Evolutionary conservation across 176 grass and related monocot species (phyloP), one percentile per base, ranked within the genome.

Genomic region (Triticum aestivum): DNA sequence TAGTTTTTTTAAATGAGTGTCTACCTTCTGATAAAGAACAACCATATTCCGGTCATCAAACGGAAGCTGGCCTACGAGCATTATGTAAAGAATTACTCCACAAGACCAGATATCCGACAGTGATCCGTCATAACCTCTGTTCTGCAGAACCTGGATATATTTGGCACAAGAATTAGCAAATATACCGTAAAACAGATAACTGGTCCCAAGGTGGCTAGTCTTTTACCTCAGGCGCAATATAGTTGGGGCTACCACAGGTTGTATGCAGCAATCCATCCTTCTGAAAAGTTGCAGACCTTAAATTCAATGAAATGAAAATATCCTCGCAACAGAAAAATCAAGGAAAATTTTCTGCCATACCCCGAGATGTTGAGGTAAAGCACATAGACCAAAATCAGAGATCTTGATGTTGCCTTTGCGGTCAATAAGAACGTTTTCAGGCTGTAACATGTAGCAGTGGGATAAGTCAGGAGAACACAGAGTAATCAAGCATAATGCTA

Each of bases 11-110:
- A 1, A 58, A 63, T 11, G n/a, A 65, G n/a, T 27, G 21, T 24
- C 9, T 86, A 95, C 95, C 91, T 98, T 98, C 72, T 98, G 95
- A 85, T 98, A 98, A 37, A 98, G 95, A 49, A 98, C 95, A n/a
- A 86, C 95, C 2, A 98, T 73, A 56, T 98, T 98, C 62, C 93
- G 79, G 26, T 98, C 95, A 63, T 98, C 89, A 24, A 98, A 98
- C 6, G 93, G 95, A 78, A 95, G 95, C 39, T 90, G 90, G 15
- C 93, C 95, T 30, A 94, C 33, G 5, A 95, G 95, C 87, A 98
- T 93, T 34, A 90, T 64, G 49, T 98, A 98, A 6, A 98, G 85
- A 77, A 95, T 90, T 8, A 98, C 95, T 45, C 95, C 95, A 80
- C 95, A 98, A 18, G 95, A 98, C 95, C 93, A 98, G 75, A 98